Conservation (phyloP, 1,139 yeast species). For the Kurtzmaniella quercitrusa region DNA sequence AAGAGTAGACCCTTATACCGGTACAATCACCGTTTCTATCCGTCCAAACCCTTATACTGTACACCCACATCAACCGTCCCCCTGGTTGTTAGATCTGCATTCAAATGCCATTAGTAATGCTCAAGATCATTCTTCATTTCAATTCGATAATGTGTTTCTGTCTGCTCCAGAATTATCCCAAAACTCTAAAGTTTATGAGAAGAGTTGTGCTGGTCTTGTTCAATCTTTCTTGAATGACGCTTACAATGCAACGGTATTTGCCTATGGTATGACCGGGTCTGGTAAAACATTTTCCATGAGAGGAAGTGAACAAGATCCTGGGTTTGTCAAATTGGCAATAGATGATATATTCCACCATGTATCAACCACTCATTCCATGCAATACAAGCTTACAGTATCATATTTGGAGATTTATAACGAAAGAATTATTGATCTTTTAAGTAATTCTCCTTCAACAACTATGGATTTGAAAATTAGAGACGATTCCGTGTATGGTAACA, state of each 20-base stretch:
- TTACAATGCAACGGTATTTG: conserved; percentile 84
- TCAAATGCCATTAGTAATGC: conserved; percentile 42
- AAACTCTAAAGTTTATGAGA: conserved; percentile 59
- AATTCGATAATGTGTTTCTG: conserved; percentile 74
- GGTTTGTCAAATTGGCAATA: conserved; percentile 74
- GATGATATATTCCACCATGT: conserved; percentile 59
- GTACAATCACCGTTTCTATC: conserved; percentile 48
- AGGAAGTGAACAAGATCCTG: conserved; percentile 65
- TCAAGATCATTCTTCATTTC: conserved; percentile 52
- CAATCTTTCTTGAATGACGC: conserved; percentile 65
- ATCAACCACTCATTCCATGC: conserved; percentile 20
- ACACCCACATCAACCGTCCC: conserved; percentile 18
- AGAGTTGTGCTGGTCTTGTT: conserved; percentile 60
- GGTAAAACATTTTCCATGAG: conserved; percentile 94
- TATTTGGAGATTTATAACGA: conserved; percentile 92
- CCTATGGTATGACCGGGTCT: conserved; percentile 95
- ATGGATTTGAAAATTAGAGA: conserved; percentile 71
- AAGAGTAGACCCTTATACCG: conserved; percentile 39
- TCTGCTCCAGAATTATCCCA: conserved; percentile 32
- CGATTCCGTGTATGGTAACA: conserved; percentile 67
- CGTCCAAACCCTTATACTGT: conserved; percentile 49
- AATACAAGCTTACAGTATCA: conserved; percentile 52
- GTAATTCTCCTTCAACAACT: conserved; percentile 14
- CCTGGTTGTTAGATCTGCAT: conserved; percentile 42
- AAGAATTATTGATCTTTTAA: conserved; percentile 68